Evolutionary conservation across 352 stramenopile genomes (phyloP), one percentile per base, ranked within the genome.

Genomic region (Globisporangium middletonii): DNA sequence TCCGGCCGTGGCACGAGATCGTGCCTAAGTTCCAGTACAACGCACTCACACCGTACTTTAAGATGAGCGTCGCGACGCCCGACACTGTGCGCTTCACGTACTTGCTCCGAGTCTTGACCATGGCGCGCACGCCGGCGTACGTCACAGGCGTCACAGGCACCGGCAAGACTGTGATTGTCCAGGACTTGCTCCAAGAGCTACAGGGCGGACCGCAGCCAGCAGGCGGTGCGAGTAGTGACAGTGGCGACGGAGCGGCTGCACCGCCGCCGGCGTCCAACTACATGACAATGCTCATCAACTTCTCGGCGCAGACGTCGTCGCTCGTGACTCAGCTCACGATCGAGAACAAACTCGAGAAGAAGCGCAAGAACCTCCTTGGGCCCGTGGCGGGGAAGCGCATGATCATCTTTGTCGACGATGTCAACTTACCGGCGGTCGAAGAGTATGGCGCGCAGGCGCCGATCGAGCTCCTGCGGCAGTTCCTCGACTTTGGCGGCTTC

Each of bases 401-500:
- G 79, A 67, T 97, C 30, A 83, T 98, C 42, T 98, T 98, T 63
- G 93, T 98, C 0, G 95, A 98, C 62, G 95, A 98, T 59, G 85
- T 98, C 2, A 98, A 98, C 63, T 78, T 98, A 18, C 95, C 95
- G 1, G 73, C 95, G 1, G 84, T 98, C 0, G 95, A 98, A 53
- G 83, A 95, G 56, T 98, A 98, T 57, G 95, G 95, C 3, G 94
- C 95, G 0, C 95, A 98, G 63, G 72, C 92, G 0, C 92, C 95
- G 0, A 95, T 98, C 30, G 95, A 98, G 66, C 66, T 98, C 13
- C 62, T 98, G 50, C 78, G 95, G 0, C 94, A 98, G 49, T 97
- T 98, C 54, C 73, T 98, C 0, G 95, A 98, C 60, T 97, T 97
- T 54, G 92, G 95, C 23, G 95, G 95, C 4, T 98, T 98, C 56